Evolutionary conservation across 257 asterid species (phyloP).

Genomic region (Capsicum baccatum): DNA sequence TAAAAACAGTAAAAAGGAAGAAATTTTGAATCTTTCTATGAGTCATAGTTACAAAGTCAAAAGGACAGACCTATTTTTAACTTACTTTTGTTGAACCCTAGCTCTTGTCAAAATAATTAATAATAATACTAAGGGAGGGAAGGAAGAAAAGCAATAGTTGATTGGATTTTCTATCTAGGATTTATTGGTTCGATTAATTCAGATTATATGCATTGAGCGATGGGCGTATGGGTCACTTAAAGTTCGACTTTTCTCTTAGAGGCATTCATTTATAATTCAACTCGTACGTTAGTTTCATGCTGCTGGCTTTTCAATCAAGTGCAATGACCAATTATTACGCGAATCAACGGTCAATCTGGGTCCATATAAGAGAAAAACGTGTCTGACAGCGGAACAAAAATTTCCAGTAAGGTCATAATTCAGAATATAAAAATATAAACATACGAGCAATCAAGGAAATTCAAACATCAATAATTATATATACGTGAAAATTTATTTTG

Average conservation of each 20-base stretch:
- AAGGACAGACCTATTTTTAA: slow-evolving; percentile 38
- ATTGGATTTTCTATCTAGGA: not conserved
- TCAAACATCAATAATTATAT: not conserved
- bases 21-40: slow-evolving; percentile 13
- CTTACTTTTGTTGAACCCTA: slow-evolving; percentile 12
- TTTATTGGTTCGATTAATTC: not conserved
- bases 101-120: not conserved
- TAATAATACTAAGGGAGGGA: too few relatives aligned
- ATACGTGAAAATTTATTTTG: too few relatives aligned
- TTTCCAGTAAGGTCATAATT: not conserved
- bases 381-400: too few relatives aligned
- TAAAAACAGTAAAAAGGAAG: slow-evolving; percentile 34
- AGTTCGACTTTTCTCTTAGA: not conserved
- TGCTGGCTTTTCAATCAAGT: too few relatives aligned
- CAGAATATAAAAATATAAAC: not conserved
- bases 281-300: accelerated
- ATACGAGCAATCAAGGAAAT: not conserved
- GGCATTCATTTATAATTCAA: not conserved
- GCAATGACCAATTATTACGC: too few relatives aligned
- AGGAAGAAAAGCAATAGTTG: not conserved
- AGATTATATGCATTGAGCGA: not conserved
- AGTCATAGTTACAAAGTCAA: slow-evolving; percentile 50
- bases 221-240: not conserved
- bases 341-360: too few relatives aligned
- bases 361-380: too few relatives aligned